Percentiles rank a stretch among this genome's conserved stretches.
phyloP scores from a whole-genome alignment of 805 yeast species.

The Saturnispora silvae region DNA sequence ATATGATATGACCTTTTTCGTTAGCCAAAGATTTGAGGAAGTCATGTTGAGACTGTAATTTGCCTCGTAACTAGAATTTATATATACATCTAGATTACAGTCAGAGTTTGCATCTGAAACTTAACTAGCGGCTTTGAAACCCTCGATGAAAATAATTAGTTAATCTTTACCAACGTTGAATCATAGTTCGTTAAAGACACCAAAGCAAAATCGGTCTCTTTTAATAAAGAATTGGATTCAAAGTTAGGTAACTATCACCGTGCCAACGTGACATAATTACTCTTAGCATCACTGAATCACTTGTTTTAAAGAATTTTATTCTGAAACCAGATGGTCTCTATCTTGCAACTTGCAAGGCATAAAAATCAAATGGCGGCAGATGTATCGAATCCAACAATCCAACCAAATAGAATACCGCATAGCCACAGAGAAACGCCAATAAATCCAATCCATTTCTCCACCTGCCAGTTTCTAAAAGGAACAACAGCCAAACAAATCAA shows the following conservation, averaged over 20 bases:
- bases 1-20: too few relatives aligned
- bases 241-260: constrained; percentile 40
- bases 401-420: constrained; percentile 12
- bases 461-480: constrained; percentile 37
- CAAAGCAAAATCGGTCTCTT: constrained; percentile 38
- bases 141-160: constrained; percentile 53
- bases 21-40: too few relatives aligned
- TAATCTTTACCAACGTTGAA: constrained; percentile 69
- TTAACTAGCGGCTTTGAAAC: too few relatives aligned
- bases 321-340: too few relatives aligned
- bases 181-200: constrained; percentile 77
- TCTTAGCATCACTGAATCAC: too few relatives aligned
- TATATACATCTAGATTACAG: too few relatives aligned
- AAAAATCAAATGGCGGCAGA: too few relatives aligned
- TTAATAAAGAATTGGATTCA: constrained; percentile 34
- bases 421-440: constrained; percentile 26
- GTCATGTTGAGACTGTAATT: too few relatives aligned
- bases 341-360: too few relatives aligned
- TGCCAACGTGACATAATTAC: constrained; percentile 42
- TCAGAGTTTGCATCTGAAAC: too few relatives aligned
- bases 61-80: too few relatives aligned
- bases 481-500: constrained; percentile 29
- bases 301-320: too few relatives aligned
- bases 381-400: constrained; percentile 5
- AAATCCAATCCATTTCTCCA: constrained; percentile 32